These are phyloP conservation scores for Canna indica DNA, from an alignment of 176 grass and related monocot genomes.

Conservation along the genomic window DNA sequence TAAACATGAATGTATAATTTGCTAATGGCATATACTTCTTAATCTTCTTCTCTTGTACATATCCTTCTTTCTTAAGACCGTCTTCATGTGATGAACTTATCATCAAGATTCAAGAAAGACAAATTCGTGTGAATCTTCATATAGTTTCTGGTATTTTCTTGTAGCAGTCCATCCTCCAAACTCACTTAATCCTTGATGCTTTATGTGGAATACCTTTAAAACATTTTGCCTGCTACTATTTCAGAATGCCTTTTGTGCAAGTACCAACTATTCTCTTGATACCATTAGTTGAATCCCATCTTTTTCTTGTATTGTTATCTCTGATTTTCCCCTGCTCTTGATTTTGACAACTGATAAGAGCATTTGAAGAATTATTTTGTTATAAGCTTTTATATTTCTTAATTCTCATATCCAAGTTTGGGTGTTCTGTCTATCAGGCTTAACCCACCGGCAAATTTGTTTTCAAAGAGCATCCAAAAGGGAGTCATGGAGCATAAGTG, in stretches of 20 bases:
- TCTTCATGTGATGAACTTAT: background rate
- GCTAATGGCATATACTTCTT: background rate
- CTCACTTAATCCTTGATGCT: background rate
- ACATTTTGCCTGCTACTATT: background rate
- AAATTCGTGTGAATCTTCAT: background rate
- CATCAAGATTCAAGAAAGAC: background rate
- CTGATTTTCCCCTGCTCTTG: background rate
- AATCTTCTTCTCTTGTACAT: background rate
- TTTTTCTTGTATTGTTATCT: background rate
- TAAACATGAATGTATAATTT: background rate
- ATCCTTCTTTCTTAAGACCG: background rate
- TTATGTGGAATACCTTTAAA: background rate
- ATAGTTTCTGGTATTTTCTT: background rate
- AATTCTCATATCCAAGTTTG: background rate
- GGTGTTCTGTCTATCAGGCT: constrained; percentile 31
- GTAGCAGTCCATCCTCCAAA: background rate
- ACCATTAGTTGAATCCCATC: background rate
- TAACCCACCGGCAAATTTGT: constrained; percentile 53
- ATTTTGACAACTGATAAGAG: background rate
- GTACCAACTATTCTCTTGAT: background rate
- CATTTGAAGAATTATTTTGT: background rate
- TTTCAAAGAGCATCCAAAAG: constrained; percentile 73
- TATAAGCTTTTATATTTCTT: background rate
- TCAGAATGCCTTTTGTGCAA: background rate
- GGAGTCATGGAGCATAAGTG: constrained; percentile 48